Evolutionary conservation across 768 basidiomycete genomes (phyloP).

Genomic region (Lactifluus pinguis): DNA sequence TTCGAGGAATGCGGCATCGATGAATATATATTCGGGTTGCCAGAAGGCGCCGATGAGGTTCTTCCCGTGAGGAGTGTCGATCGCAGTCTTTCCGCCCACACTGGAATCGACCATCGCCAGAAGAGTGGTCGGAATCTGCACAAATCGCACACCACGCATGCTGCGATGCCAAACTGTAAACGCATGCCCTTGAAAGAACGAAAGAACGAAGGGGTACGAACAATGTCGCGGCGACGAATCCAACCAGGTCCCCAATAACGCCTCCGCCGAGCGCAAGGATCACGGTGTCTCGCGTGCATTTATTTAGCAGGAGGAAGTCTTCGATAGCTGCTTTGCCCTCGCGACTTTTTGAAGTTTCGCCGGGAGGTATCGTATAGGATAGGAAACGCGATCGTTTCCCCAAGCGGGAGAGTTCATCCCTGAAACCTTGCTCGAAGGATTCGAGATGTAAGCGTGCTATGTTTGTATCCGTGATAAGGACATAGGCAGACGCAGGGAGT

Average conservation of each 20-base stretch:
- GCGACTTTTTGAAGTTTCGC: conserved; percentile 88
- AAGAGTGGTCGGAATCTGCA: conserved; percentile 93
- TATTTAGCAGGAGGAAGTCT: conserved; percentile 81
- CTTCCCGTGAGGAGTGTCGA: conserved; percentile 96
- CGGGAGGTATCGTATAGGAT: conserved; percentile 72
- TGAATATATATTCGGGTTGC: conserved; percentile 97
- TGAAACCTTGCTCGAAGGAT: conserved; percentile 60
- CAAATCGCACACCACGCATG: conserved; percentile 94
- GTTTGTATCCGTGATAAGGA: conserved; percentile 87
- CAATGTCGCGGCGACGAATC: conserved; percentile 97
- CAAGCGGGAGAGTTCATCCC: conserved; percentile 28
- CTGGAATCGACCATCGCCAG: conserved; percentile 99
- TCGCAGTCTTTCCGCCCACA: conserved; percentile 98
- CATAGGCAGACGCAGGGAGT: conserved; percentile 77
- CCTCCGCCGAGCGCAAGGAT: conserved; percentile 92
- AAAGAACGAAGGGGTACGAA: conserved; percentile 33
- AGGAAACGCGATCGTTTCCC: conserved; percentile 51
- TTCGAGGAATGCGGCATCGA: conserved; percentile 92
- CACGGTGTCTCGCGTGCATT: conserved; percentile 89
- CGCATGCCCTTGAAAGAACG: background rate
- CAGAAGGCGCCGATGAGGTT: conserved; percentile 98
- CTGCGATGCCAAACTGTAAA: conserved; percentile 32
- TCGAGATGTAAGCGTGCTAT: conserved; percentile 74
- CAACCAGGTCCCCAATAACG: conserved; percentile 93
- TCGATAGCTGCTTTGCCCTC: conserved; percentile 90